These are phyloP conservation scores for Melanopsichium pennsylvanicum DNA, from an alignment of 1,284 basidiomycete genomes.

Conservation along the genomic window DNA sequence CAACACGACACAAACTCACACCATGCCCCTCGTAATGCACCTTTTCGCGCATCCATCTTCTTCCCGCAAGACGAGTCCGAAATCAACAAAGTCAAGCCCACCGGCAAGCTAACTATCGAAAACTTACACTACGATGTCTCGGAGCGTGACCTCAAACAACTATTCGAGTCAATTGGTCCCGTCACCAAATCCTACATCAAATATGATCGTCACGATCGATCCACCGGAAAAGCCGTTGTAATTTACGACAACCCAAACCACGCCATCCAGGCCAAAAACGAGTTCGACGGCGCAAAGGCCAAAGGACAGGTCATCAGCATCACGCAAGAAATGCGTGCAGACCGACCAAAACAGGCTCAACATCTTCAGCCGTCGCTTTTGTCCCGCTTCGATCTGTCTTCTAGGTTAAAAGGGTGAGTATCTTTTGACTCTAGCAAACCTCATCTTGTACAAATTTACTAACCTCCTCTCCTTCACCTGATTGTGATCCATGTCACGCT, in stretches of 20 bases:
- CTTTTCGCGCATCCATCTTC: slow-evolving; percentile 23
- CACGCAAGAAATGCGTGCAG: slow-evolving; percentile 46
- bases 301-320: slow-evolving; percentile 71
- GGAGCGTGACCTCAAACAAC: slow-evolving; percentile 74
- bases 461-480: neutral
- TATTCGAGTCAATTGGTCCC: slow-evolving; percentile 91
- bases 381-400: slow-evolving; percentile 44
- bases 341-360: slow-evolving; percentile 14
- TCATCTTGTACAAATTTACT: neutral
- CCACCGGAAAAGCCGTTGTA: slow-evolving; percentile 82
- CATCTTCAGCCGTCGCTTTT: slow-evolving; percentile 16
- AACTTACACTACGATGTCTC: slow-evolving; percentile 94
- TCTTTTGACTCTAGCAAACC: neutral
- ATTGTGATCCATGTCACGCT: no score
- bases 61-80: slow-evolving; percentile 32
- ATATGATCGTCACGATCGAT: slow-evolving; percentile 96
- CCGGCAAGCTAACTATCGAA: slow-evolving; percentile 74
- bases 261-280: slow-evolving; percentile 82
- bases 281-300: slow-evolving; percentile 86
- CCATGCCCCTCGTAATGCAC: slow-evolving; percentile 11
- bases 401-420: slow-evolving; percentile 35
- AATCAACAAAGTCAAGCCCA: slow-evolving; percentile 38
- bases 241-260: slow-evolving; percentile 81
- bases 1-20: neutral
- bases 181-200: slow-evolving; percentile 88